phyloP scores from a whole-genome alignment of 164 flowering plant species.

The Tinospora cordifolia region DNA sequence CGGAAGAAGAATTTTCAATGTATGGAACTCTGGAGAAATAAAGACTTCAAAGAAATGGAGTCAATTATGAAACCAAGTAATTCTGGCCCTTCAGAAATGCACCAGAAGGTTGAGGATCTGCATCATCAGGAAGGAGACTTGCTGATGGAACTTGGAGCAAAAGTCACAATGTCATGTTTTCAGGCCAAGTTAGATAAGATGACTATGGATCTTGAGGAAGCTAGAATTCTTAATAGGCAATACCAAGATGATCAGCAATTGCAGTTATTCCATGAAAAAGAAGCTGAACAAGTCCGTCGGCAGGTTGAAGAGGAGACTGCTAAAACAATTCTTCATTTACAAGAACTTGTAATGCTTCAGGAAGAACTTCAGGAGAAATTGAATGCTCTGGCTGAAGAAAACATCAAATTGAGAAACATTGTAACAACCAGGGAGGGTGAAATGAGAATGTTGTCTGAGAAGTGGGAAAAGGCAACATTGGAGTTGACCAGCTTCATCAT shows the following conservation, averaged over 20 bases:
- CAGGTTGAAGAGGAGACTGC: slow-evolving; percentile 65
- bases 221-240: slow-evolving; percentile 30
- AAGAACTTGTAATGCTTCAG: slow-evolving; percentile 54
- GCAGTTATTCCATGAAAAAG: slow-evolving; percentile 30
- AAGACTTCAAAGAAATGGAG: slow-evolving; percentile 14
- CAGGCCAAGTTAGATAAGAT: slow-evolving; percentile 37
- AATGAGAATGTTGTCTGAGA: slow-evolving; percentile 23
- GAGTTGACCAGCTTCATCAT: slow-evolving; percentile 59
- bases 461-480: slow-evolving; percentile 72
- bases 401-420: slow-evolving; percentile 29
- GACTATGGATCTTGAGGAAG: slow-evolving; percentile 41
- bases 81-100: slow-evolving; percentile 7
- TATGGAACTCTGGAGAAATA: slow-evolving; percentile 22
- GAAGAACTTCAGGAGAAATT: slow-evolving; percentile 42
- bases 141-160: slow-evolving; percentile 15
- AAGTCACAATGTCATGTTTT: slow-evolving; percentile 12
- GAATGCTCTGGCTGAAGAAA: slow-evolving; percentile 39
- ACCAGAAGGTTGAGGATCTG: slow-evolving; percentile 1
- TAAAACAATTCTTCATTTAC: slow-evolving; percentile 54
- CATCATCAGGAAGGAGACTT: slow-evolving; percentile 15
- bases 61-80: slow-evolving; percentile 6
- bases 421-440: slow-evolving; percentile 48
- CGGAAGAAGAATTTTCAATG: slow-evolving; percentile 31
- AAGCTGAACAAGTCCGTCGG: slow-evolving; percentile 39
- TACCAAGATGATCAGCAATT: slow-evolving; percentile 38